These are phyloP conservation scores for Fusarium sp. DNA, from an alignment of 2,329 filamentous ascomycete species.

Conservation along the genomic window DNA sequence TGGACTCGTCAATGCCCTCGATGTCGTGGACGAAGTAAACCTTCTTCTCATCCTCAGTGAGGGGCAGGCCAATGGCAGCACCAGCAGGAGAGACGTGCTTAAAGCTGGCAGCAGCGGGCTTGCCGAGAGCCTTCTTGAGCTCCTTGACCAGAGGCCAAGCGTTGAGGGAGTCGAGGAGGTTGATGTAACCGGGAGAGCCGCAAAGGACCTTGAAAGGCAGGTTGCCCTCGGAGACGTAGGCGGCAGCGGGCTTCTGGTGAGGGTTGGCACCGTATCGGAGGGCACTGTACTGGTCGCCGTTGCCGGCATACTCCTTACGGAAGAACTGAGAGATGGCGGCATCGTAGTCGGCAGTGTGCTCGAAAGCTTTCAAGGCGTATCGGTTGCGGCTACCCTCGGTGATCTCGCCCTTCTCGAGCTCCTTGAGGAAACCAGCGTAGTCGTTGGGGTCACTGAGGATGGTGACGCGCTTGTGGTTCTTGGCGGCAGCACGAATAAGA, in stretches of 20 bases:
- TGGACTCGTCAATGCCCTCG: conserved; percentile 86
- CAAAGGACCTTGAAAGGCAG: conserved; percentile 96
- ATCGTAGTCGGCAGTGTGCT: conserved; percentile 98
- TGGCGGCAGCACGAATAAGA: conserved; percentile 94
- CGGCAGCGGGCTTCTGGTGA: conserved; percentile 96
- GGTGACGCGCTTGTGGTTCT: conserved; percentile 96
- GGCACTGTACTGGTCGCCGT: conserved; percentile 85
- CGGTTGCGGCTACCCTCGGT: conserved; percentile 86
- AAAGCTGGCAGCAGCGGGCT: conserved; percentile 95
- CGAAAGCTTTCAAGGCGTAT: conserved; percentile 97
- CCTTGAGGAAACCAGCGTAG: conserved; percentile 93
- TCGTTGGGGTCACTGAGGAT: conserved; percentile 95
- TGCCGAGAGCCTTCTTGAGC: conserved; percentile 87
- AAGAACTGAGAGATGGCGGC: conserved; percentile 96
- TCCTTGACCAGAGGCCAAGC: conserved; percentile 98
- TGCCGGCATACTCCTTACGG: conserved; percentile 93
- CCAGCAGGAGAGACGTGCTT: conserved; percentile 99
- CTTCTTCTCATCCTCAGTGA: conserved; percentile 90
- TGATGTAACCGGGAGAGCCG: conserved; percentile 95
- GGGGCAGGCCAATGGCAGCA: conserved; percentile 91
- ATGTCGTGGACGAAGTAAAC: conserved; percentile 99
- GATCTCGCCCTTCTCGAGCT: conserved; percentile 90
- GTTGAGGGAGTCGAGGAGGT: conserved; percentile 95
- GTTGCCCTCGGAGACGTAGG: conserved; percentile 79
- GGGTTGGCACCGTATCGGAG: conserved; percentile 98